phyloP scores from a whole-genome alignment of 805 yeast genomes.

The Wickerhamiella occidentalis region DNA sequence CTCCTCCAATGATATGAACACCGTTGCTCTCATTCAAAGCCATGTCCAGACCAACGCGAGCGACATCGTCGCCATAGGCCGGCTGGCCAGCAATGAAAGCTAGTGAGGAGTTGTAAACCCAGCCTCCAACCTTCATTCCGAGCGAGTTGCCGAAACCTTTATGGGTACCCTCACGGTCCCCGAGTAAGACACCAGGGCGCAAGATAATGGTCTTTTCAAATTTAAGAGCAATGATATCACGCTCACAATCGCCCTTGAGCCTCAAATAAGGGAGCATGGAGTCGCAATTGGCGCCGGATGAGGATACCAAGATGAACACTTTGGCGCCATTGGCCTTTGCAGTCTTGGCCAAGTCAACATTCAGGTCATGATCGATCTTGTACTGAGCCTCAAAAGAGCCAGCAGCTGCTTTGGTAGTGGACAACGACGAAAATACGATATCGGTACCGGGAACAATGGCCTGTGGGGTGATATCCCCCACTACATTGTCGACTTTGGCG shows the following conservation, averaged over 20 bases:
- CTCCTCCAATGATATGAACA: slow-evolving; percentile 13
- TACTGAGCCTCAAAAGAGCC: slow-evolving; percentile 62
- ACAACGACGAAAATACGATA: slow-evolving; percentile 52
- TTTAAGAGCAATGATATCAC: slow-evolving; percentile 45
- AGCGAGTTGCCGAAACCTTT: slow-evolving; percentile 13
- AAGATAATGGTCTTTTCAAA: slow-evolving; percentile 65
- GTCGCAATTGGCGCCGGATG: slow-evolving; percentile 46
- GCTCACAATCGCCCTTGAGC: slow-evolving; percentile 68
- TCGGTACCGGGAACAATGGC: slow-evolving; percentile 30
- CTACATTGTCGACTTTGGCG: slow-evolving; percentile 30
- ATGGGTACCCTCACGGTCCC: slow-evolving; percentile 37
- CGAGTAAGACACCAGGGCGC: slow-evolving; percentile 65
- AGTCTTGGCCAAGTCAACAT: slow-evolving; percentile 53
- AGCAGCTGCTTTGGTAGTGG: slow-evolving; percentile 61
- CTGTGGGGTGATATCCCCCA: slow-evolving; percentile 16
- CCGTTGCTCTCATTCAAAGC: slow-evolving; percentile 28
- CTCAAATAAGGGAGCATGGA: slow-evolving; percentile 51
- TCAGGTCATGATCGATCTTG: slow-evolving; percentile 63
- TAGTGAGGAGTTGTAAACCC: slow-evolving; percentile 21
- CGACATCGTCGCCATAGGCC: slow-evolving; percentile 55
- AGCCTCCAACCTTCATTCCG: slow-evolving; percentile 32
- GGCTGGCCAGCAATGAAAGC: slow-evolving; percentile 35
- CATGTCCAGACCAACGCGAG: slow-evolving; percentile 39
- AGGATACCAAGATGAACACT: slow-evolving; percentile 55
- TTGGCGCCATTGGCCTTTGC: slow-evolving; percentile 60